Evolutionary conservation across 306 rosid species (phyloP), one percentile per base, ranked within the genome.

Genomic region (Alnus glutinosa): DNA sequence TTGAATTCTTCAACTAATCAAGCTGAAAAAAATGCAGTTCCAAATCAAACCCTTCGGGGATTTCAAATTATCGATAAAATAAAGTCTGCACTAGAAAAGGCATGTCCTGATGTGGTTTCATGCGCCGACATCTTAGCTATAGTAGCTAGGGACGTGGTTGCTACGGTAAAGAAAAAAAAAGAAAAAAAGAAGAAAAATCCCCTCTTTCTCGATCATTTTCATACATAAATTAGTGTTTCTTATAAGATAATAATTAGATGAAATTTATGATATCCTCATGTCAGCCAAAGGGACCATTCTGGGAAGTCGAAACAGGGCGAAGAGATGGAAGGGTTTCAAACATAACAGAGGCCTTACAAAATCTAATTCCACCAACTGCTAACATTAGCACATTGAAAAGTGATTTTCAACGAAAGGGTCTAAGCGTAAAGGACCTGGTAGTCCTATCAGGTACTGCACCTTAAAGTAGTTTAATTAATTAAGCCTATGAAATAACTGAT

Each of bases 71-170:
- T 64, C 23, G 48, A 64, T 15, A 34, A 7, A 2, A n/a, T 6
- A 15, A 64, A 64, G 48, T 34, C 48, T 64, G 70, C 70, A 15
- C 47, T 64, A 0, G 70, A 64, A 64, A 64, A 64, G 10, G 70
- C 70, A 1, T 84, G 88, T 9, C 90, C 88, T 2, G 86, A 81
- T 15, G 85, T 82, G 7, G 90, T 87, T 73, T 87, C 90, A n/a
- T 87, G 90, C 58, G 88, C 90, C 23, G 90, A 87, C 68, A 55
- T 87, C 51, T 39, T 87, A 39, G 77, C 88, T 37, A 54, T 82
- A 7, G 86, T 77, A 16, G 81, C 87, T 15, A 78, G 88, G 0
- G 88, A 84, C 9, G 85, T 78, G 3, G 83, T 85, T 16, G 16
- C 50, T 71, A 5, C 68, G 87, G 86, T 84, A 81, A 66, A 4